Evolutionary conservation across 2,329 filamentous ascomycete species (phyloP).

Genomic region (Colletotrichum eleusines): DNA sequence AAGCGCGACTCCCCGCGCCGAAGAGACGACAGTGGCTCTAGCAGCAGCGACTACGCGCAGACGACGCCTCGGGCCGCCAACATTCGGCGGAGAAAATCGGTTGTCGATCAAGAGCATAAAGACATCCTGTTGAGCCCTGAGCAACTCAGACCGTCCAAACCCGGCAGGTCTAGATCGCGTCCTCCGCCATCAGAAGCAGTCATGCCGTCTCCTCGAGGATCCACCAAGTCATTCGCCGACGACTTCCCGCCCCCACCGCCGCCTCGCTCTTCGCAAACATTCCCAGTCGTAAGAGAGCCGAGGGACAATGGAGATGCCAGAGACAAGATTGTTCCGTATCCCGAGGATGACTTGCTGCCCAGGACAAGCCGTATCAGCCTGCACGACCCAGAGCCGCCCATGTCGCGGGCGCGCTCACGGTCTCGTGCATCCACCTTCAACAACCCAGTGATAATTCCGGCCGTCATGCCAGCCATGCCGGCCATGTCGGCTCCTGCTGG

Average conservation of each 20-base stretch:
- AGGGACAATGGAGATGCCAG: constrained; percentile 30
- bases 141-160: constrained; percentile 36
- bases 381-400: constrained; percentile 30
- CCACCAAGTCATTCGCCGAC: constrained; percentile 36
- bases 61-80: constrained; percentile 46
- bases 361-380: constrained; percentile 41
- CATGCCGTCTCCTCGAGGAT: constrained; percentile 48
- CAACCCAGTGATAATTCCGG: constrained; percentile 37
- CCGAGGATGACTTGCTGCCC: constrained; percentile 48
- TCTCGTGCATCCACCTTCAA: constrained; percentile 48
- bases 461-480: constrained; percentile 43
- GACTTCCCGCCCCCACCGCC: constrained; percentile 36
- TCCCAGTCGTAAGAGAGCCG: constrained; percentile 44
- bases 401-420: constrained; percentile 39
- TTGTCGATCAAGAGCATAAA: constrained; percentile 53
- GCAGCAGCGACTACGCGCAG: constrained; percentile 55
- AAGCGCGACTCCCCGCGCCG: constrained; percentile 46
- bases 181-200: constrained; percentile 49
- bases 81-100: constrained; percentile 51
- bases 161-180: constrained; percentile 50
- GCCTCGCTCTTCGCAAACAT: constrained; percentile 49
- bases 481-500: constrained; percentile 43
- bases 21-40: constrained; percentile 54
- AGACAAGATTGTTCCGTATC: constrained; percentile 46
- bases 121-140: constrained; percentile 44